Conservation (phyloP, 495 filamentous ascomycete species). For the Penicillium fimorum region DNA sequence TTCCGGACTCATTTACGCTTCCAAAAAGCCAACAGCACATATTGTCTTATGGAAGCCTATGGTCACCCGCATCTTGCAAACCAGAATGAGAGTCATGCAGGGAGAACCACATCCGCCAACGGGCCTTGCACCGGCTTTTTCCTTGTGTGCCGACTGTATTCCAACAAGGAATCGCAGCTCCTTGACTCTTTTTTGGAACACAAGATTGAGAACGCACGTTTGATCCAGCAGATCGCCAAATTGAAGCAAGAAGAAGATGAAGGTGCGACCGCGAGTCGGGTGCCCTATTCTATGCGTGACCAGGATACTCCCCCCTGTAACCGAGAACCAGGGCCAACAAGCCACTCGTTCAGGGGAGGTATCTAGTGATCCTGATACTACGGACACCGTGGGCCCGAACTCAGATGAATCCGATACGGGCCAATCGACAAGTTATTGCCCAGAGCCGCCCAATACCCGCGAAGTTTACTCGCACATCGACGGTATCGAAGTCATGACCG, state of each 20-base stretch:
- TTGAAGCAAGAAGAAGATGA: slow-evolving; percentile 83
- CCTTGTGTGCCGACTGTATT: slow-evolving; percentile 90
- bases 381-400: slow-evolving; percentile 55
- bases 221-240: slow-evolving; percentile 80
- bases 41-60: slow-evolving; percentile 80
- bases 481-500: slow-evolving; percentile 91
- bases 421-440: slow-evolving; percentile 59
- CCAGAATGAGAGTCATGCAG: slow-evolving; percentile 51
- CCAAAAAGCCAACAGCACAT: slow-evolving; percentile 68
- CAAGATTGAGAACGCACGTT: slow-evolving; percentile 93
- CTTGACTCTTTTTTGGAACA: slow-evolving; percentile 95
- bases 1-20: slow-evolving; percentile 90
- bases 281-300: slow-evolving; percentile 12
- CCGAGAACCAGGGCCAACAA: slow-evolving; percentile 4
- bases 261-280: slow-evolving; percentile 52
- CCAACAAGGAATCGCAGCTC: slow-evolving; percentile 77
- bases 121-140: slow-evolving; percentile 86
- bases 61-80: slow-evolving; percentile 87
- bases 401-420: slow-evolving; percentile 72
- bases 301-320: background rate
- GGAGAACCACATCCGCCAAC: slow-evolving; percentile 48
- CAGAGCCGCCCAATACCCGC: slow-evolving; percentile 76
- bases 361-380: slow-evolving; percentile 29
- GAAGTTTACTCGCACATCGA: slow-evolving; percentile 77
- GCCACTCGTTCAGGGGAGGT: slow-evolving; percentile 4